These are phyloP conservation scores for Botrytis hyacinthi DNA, from an alignment of 2,329 filamentous ascomycete species.

Conservation along the genomic window DNA sequence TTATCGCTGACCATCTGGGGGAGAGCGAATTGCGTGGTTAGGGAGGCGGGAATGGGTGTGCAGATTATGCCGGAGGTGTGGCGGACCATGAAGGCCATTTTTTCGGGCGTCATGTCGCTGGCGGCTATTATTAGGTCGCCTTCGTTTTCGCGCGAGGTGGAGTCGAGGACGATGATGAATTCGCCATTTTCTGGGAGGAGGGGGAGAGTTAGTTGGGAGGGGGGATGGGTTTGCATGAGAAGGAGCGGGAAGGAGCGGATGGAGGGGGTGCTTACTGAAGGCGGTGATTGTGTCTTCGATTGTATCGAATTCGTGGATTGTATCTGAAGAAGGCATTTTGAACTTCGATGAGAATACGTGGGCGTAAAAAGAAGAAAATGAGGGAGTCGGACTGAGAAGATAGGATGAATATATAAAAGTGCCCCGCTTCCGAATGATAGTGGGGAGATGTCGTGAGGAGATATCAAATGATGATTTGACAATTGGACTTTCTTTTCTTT, in stretches of 20 bases:
- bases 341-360: neutral
- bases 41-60: constrained; percentile 71
- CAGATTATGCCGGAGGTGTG: constrained; percentile 90
- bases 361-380: neutral
- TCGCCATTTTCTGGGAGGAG: constrained; percentile 65
- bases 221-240: constrained; percentile 18
- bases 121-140: constrained; percentile 96
- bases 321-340: constrained; percentile 36
- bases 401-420: constrained; percentile 17
- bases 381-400: neutral
- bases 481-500: neutral
- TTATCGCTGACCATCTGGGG: constrained; percentile 79
- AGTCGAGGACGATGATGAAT: constrained; percentile 95
- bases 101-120: constrained; percentile 75
- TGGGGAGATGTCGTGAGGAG: constrained; percentile 14
- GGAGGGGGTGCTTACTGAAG: constrained; percentile 52
- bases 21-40: constrained; percentile 69
- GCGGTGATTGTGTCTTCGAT: constrained; percentile 64
- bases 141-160: constrained; percentile 91
- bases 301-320: constrained; percentile 54
- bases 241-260: neutral
- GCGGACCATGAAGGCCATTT: constrained; percentile 95
- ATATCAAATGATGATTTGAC: neutral
- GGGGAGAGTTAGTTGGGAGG: constrained; percentile 20
- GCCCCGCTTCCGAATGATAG: constrained; percentile 18